phyloP scores from a whole-genome alignment of 371 early-diverging fungal genomes.

The Catenaria anguillulae region DNA sequence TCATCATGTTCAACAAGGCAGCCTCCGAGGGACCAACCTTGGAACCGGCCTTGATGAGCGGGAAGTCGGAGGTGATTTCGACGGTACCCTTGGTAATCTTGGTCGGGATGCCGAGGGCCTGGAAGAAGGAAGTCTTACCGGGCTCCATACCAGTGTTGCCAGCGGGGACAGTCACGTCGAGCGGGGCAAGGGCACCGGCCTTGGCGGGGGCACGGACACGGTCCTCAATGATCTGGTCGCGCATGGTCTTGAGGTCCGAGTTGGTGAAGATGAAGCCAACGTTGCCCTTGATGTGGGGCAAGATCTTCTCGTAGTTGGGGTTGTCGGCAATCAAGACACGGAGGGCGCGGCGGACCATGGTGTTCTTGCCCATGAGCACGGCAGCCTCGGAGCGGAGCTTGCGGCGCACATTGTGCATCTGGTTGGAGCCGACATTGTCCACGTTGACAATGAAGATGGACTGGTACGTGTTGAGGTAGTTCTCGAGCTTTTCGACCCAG shows the following conservation, averaged over 20 bases:
- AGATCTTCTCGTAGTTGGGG: slow-evolving; percentile 76
- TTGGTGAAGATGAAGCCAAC: slow-evolving; percentile 99
- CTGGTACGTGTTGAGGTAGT: slow-evolving; percentile 32
- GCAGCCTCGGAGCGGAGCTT: slow-evolving; percentile 81
- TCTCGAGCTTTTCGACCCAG: slow-evolving; percentile 37
- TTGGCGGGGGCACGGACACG: slow-evolving; percentile 97
- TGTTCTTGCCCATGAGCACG: slow-evolving; percentile 99
- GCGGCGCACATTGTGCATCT: slow-evolving; percentile 98
- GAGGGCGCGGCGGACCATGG: slow-evolving; percentile 97
- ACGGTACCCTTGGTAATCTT: slow-evolving; percentile 99
- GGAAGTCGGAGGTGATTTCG: slow-evolving; percentile 96
- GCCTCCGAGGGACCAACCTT: slow-evolving; percentile 99
- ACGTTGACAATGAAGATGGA: slow-evolving; percentile 98
- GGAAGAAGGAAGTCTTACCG: slow-evolving; percentile 99
- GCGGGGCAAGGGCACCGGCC: slow-evolving; percentile 94
- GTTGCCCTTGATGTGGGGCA: slow-evolving; percentile 85
- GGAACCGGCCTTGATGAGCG: slow-evolving; percentile 75
- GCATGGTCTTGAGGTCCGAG: slow-evolving; percentile 84
- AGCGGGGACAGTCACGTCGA: slow-evolving; percentile 90
- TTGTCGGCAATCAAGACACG: slow-evolving; percentile 57
- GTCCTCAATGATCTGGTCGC: slow-evolving; percentile 81
- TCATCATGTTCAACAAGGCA: slow-evolving; percentile 95
- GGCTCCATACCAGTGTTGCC: slow-evolving; percentile 99
- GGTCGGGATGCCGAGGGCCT: slow-evolving; percentile 99
- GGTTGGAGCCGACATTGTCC: slow-evolving; percentile 99